Conservation (phyloP, 2,329 filamentous ascomycete species). For the Dactylellina parvicollis region DNA sequence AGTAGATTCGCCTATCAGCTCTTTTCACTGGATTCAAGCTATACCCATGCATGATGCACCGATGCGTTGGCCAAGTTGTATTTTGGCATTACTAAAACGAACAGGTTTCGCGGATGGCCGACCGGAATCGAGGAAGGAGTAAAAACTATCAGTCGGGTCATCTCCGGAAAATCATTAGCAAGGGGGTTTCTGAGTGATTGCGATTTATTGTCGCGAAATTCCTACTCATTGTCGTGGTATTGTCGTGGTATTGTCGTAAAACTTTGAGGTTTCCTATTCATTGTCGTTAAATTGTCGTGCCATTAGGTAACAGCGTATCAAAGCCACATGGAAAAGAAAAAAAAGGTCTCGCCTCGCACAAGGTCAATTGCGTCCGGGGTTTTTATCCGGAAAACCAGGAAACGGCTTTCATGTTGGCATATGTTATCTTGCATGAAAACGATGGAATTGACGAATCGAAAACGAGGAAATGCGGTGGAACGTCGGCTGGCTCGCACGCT, state of each 20-base stretch:
- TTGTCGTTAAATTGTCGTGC: slow-evolving; percentile 31
- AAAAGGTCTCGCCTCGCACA: neutral
- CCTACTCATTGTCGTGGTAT: slow-evolving; percentile 33
- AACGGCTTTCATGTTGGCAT: neutral
- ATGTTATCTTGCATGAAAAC: slow-evolving; percentile 30
- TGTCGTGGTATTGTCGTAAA: slow-evolving; percentile 22
- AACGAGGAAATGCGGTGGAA: slow-evolving; percentile 19
- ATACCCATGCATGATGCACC: slow-evolving; percentile 19
- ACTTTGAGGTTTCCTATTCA: slow-evolving; percentile 16
- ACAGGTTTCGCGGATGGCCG: slow-evolving; percentile 25
- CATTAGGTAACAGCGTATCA: slow-evolving; percentile 22
- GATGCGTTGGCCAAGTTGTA: slow-evolving; percentile 49
- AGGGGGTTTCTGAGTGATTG: neutral
- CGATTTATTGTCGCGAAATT: slow-evolving; percentile 20
- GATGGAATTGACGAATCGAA: slow-evolving; percentile 26
- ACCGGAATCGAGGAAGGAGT: neutral
- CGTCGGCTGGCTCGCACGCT: slow-evolving; percentile 25
- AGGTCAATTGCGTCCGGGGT: slow-evolving; percentile 2
- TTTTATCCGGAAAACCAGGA: slow-evolving; percentile 32
- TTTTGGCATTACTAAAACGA: slow-evolving; percentile 14
- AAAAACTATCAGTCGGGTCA: neutral
- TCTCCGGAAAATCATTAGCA: slow-evolving; percentile 19
- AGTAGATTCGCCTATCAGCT: slow-evolving; percentile 16
- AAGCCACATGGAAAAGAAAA: neutral
- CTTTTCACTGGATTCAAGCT: slow-evolving; percentile 5